Conservation (phyloP, 352 stramenopile species). For the Pilasporangium apinafurcum region DNA sequence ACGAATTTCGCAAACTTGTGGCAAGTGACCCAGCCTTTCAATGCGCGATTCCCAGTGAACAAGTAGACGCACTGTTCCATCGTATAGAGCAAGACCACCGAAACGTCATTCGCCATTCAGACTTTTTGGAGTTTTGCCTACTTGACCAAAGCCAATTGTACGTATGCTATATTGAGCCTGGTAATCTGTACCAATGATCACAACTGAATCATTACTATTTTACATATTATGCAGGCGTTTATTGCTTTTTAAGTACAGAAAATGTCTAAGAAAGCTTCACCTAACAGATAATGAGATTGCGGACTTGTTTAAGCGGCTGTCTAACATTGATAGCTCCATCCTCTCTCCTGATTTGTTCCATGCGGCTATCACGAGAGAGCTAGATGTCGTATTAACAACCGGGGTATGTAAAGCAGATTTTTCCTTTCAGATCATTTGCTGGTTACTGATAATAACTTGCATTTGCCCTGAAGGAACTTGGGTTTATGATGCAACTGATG, state of each 20-base stretch:
- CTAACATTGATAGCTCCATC: constrained; percentile 18
- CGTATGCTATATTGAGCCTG: constrained; percentile 7
- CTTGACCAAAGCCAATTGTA: constrained; percentile 77
- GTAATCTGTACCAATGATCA: too few relatives aligned
- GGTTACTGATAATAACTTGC: not conserved
- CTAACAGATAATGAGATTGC: constrained; percentile 75
- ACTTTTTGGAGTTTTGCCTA: constrained; percentile 81
- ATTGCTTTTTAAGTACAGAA: constrained; percentile 72
- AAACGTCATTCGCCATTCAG: constrained; percentile 48
- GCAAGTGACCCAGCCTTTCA: constrained; percentile 73
- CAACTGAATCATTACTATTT: too few relatives aligned
- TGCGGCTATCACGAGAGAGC: constrained; percentile 48
- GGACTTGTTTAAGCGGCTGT: constrained; percentile 64
- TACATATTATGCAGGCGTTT: constrained; percentile 38
- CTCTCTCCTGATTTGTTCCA: constrained; percentile 61
- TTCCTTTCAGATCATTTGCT: not conserved
- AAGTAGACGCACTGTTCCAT: constrained; percentile 71
- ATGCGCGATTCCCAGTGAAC: constrained; percentile 57
- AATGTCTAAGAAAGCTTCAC: constrained; percentile 44
- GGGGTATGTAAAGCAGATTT: constrained; percentile 40
- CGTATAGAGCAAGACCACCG: constrained; percentile 52
- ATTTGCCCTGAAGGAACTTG: constrained; percentile 35
- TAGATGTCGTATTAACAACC: constrained; percentile 75
- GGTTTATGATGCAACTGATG: constrained; percentile 57
- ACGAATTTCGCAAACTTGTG: constrained; percentile 75